Evolutionary conservation across 495 filamentous ascomycete genomes (phyloP).

Genomic region (Podospora didyma): DNA sequence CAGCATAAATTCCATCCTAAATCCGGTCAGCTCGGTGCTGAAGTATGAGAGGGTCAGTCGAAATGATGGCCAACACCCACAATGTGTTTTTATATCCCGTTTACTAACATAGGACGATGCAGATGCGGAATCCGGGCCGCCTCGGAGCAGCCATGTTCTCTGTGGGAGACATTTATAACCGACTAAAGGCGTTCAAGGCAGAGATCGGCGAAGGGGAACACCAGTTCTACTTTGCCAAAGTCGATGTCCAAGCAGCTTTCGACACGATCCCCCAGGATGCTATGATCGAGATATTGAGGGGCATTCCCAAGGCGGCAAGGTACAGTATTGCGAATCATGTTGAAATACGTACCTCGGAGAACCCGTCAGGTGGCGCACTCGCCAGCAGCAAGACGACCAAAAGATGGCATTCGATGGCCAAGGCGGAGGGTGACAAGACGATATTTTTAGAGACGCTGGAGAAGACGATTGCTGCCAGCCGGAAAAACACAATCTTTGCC

Average conservation of each 20-base stretch:
- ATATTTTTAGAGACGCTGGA: conserved; percentile 55
- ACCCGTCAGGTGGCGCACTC: conserved; percentile 9
- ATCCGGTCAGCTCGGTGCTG: conserved; percentile 71
- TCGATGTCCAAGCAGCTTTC: conserved; percentile 89
- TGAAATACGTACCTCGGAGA: conserved; percentile 55
- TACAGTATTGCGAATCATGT: conserved; percentile 75
- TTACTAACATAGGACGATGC: not conserved
- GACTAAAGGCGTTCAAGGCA: conserved; percentile 64
- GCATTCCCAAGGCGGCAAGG: conserved; percentile 56
- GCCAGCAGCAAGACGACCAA: conserved; percentile 35
- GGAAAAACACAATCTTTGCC: conserved; percentile 71
- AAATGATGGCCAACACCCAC: not conserved
- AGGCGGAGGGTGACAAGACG: conserved; percentile 43
- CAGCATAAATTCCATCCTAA: conserved; percentile 79
- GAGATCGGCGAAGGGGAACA: conserved; percentile 25
- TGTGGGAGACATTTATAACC: conserved; percentile 74
- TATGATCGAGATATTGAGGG: conserved; percentile 62
- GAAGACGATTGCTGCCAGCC: conserved; percentile 37
- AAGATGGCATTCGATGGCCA: conserved; percentile 61
- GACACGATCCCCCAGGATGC: conserved; percentile 86
- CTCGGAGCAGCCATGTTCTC: conserved; percentile 78
- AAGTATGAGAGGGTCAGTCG: conserved; percentile 66
- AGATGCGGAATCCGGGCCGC: conserved; percentile 52
- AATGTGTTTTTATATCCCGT: conserved; percentile 10
- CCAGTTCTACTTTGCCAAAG: conserved; percentile 73